phyloP scores from a whole-genome alignment of 345 rosid species.

The Barbarea vulgaris region DNA sequence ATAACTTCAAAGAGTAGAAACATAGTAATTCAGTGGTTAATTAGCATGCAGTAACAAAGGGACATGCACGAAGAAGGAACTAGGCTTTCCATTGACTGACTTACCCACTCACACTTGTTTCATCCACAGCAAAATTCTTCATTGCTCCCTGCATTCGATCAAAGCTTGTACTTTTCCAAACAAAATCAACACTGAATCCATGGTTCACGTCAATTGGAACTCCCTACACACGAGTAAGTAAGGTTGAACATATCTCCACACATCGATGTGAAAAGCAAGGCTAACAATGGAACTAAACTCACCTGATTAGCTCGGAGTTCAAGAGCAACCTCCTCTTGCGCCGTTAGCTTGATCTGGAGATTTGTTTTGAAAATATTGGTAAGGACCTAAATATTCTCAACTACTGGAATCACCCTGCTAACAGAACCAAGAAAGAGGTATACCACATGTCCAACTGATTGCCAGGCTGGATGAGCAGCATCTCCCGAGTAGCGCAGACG shows the following conservation, averaged over 20 bases:
- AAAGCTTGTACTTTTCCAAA: slow-evolving; percentile 99
- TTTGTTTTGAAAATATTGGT: slow-evolving; percentile 10
- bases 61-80: slow-evolving; percentile 11
- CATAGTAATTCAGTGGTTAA: neutral
- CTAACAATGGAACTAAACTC: slow-evolving; percentile 24
- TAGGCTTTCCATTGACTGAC: slow-evolving; percentile 38
- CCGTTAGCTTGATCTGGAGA: slow-evolving; percentile 88
- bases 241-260: slow-evolving; percentile 16
- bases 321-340: slow-evolving; percentile 98
- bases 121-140: slow-evolving; percentile 99
- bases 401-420: neutral
- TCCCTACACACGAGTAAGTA: slow-evolving; percentile 57
- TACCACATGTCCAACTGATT: slow-evolving; percentile 99
- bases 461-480: slow-evolving; percentile 99
- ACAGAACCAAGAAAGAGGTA: slow-evolving; percentile 29
- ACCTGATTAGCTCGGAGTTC: slow-evolving; percentile 99
- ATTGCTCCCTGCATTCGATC: slow-evolving; percentile 99
- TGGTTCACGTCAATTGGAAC: slow-evolving; percentile 94
- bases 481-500: slow-evolving; percentile 95
- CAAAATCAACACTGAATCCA: slow-evolving; percentile 98
- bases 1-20: slow-evolving; percentile 54
- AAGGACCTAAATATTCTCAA: slow-evolving; percentile 8
- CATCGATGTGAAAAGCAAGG: slow-evolving; percentile 6
- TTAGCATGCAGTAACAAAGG: slow-evolving; percentile 11
- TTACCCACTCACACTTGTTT: slow-evolving; percentile 99